Conservation (phyloP, 1,284 basidiomycete species). For the Melampsora americana region DNA sequence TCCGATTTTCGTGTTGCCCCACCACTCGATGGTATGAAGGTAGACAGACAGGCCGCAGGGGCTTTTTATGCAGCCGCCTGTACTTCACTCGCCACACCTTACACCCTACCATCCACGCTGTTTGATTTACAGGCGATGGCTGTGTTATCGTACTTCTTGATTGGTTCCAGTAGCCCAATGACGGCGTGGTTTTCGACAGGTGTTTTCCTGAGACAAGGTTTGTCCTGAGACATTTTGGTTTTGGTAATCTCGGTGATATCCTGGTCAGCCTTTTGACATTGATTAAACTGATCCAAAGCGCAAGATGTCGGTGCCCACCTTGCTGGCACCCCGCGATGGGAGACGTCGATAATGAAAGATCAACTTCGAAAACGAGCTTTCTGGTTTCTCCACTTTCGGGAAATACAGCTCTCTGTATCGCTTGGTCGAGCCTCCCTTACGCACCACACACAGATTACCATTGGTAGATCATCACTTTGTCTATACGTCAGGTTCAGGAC, state of each 20-base stretch:
- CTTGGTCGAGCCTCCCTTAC: conserved; percentile 25
- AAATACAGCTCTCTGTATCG: conserved; percentile 10
- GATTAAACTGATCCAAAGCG: conserved; percentile 6
- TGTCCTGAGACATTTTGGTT: background rate
- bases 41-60: conserved; percentile 10
- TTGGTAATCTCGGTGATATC: background rate
- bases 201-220: conserved; percentile 3
- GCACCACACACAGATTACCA: background rate
- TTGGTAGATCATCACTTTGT: conserved; percentile 8
- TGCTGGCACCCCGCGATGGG: conserved; percentile 16
- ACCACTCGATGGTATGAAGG: no score
- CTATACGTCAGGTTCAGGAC: background rate
- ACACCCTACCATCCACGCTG: conserved; percentile 8
- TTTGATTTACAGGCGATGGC: conserved; percentile 29
- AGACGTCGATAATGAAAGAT: conserved; percentile 33
- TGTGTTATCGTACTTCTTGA: background rate
- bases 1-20: conserved; percentile 6
- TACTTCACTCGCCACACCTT: background rate
- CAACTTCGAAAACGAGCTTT: conserved; percentile 32
- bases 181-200: conserved; percentile 26
- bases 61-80: background rate
- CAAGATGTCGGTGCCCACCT: conserved; percentile 19
- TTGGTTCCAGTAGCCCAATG: conserved; percentile 5
- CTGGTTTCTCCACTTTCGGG: conserved; percentile 9
- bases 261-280: background rate